phyloP scores from a whole-genome alignment of 805 yeast genomes.

The Yarrowia sp. region DNA sequence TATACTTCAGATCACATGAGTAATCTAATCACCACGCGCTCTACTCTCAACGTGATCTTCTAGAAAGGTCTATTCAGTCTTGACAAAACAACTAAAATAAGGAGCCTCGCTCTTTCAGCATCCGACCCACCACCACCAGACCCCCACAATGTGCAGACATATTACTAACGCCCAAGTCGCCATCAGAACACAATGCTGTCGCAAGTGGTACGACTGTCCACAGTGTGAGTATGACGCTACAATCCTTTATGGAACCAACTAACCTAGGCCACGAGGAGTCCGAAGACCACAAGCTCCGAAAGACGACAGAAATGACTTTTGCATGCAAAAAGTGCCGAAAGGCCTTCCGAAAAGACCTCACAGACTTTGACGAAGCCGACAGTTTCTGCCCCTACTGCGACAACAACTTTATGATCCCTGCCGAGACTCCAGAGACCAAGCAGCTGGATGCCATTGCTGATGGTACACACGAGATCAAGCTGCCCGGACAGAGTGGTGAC shows the following conservation, averaged over 20 bases:
- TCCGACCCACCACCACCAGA: background rate
- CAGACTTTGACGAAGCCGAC: slow-evolving; percentile 40
- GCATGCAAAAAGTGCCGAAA: slow-evolving; percentile 39
- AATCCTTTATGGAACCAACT: background rate
- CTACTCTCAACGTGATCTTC: background rate
- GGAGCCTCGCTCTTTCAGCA: background rate
- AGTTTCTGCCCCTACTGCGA: slow-evolving; percentile 41
- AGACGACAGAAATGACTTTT: slow-evolving; percentile 38
- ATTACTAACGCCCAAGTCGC: slow-evolving; percentile 40
- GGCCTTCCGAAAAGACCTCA: slow-evolving; percentile 40
- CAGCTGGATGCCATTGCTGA: slow-evolving; percentile 17
- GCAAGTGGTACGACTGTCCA: slow-evolving; percentile 41
- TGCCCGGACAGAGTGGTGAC: background rate
- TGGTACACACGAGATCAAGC: slow-evolving; percentile 20
- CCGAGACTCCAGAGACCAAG: slow-evolving; percentile 28
- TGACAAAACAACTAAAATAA: background rate
- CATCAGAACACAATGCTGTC: slow-evolving; percentile 38
- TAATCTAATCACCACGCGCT: slow-evolving; percentile 25
- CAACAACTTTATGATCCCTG: slow-evolving; percentile 38
- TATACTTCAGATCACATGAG: slow-evolving; percentile 1
- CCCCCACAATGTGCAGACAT: slow-evolving; percentile 36
- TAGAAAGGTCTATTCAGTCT: background rate
- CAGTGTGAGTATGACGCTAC: slow-evolving; percentile 32
- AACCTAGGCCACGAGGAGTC: slow-evolving; percentile 35
- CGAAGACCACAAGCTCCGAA: slow-evolving; percentile 37